Evolutionary conservation across 2,329 filamentous ascomycete genomes (phyloP).

Genomic region (Gliomastix tumulicola): DNA sequence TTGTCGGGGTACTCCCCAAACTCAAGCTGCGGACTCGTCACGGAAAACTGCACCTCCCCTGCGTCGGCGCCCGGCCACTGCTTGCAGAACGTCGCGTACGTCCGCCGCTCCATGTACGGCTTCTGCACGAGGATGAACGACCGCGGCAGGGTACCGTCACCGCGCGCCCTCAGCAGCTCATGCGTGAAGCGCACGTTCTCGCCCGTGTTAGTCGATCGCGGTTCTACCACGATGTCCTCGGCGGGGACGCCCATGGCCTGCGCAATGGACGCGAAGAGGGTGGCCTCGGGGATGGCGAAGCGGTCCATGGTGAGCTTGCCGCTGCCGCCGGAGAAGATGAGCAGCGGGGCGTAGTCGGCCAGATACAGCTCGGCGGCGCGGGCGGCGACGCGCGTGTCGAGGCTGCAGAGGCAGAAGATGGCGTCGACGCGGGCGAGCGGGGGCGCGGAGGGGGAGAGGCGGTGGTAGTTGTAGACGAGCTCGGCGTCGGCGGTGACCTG

Average conservation of each 20-base stretch:
- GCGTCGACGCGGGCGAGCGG: conserved; percentile 26
- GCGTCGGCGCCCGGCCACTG: conserved; percentile 32
- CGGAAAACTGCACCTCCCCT: conserved; percentile 21
- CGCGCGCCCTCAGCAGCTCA: conserved; percentile 18
- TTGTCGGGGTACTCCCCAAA: conserved; percentile 33
- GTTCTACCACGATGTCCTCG: conserved; percentile 29
- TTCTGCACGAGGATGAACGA: conserved; percentile 38
- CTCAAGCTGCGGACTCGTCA: conserved; percentile 29
- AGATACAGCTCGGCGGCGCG: conserved; percentile 34
- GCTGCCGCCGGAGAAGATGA: conserved; percentile 36
- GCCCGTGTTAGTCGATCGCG: conserved; percentile 33
- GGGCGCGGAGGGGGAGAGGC: conserved; percentile 13
- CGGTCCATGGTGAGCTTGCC: conserved; percentile 30
- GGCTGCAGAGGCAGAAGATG: conserved; percentile 39
- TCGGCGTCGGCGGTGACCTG: conserved; percentile 20
- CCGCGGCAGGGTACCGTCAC: conserved; percentile 12
- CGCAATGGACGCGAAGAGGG: conserved; percentile 32
- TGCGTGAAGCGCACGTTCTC: conserved; percentile 39
- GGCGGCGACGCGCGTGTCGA: conserved; percentile 34
- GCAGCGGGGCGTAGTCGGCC: conserved; percentile 24
- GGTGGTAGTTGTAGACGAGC: conserved; percentile 35
- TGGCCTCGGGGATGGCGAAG: conserved; percentile 32
- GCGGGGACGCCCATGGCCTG: conserved; percentile 28
- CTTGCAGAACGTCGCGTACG: conserved; percentile 36
- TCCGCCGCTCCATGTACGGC: conserved; percentile 39